Evolutionary conservation across 495 filamentous ascomycete genomes (phyloP), one percentile per base, ranked within the genome.

Genomic region (Amorphotheca resinae): DNA sequence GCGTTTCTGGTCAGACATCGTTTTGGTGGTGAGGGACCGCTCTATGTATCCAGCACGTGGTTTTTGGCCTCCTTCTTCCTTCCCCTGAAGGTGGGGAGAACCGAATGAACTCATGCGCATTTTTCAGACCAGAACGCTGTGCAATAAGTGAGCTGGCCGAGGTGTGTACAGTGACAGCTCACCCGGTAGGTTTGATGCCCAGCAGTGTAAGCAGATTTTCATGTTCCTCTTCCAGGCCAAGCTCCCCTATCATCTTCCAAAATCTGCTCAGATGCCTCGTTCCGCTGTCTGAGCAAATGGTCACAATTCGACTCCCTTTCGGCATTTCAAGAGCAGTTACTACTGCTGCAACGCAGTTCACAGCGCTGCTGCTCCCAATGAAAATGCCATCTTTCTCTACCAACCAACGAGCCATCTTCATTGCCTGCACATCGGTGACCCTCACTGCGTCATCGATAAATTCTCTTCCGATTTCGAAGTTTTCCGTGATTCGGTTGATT

Each of bases 351-450:
- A 95, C 83, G 54, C 87, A 95, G 56, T 99, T 99, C 12, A 96
- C 89, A 14, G 89, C 84, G 59, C 81, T 93, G 56, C 85, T 93
- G 52, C 87, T 94, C 7, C 91, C 91, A 23, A 85, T 69, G 55
- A 99, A 99, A 26, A 99, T 79, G 0, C 91, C 91, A 58, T 99
- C 91, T 52, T 87, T 84, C 68, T 96, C 88, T 2, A 94, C 91
- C 25, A 99, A 64, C 82, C 86, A 95, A 47, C 84, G 68, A 12
- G 89, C 91, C 93, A 99, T 96, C 28, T 73, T 74, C 57, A 87
- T 67, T 5, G 91, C 91, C 66, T 99, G 87, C 20, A 77, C 76
- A 63, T 99, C 91, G n/a, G 75, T 83, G 14, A 96, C 91, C 22
- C 82, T 73, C 6, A 96, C 77, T 9, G 91, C 89, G 63, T 94